These are phyloP conservation scores for Phaeosphaeria sp. DNA, from an alignment of 2,329 filamentous ascomycete species.

Conservation along the genomic window DNA sequence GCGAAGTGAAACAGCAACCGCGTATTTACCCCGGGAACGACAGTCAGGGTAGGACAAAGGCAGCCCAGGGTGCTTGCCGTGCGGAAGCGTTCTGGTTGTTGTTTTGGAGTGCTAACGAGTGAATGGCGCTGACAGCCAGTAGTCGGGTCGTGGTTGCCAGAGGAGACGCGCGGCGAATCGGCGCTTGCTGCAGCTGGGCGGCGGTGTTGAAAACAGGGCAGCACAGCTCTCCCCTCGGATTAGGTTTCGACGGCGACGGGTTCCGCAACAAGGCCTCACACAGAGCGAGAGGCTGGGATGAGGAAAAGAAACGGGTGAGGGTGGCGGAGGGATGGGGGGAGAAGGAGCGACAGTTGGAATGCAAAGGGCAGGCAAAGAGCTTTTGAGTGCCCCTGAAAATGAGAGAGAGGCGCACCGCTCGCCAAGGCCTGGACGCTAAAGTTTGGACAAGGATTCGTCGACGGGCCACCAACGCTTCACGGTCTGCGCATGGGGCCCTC, in stretches of 20 bases:
- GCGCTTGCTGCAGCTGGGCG: constrained; percentile 29
- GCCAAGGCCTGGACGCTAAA: constrained; percentile 33
- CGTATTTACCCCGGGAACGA: constrained; percentile 16
- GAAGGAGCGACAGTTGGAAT: constrained; percentile 41
- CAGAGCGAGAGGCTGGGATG: constrained; percentile 41
- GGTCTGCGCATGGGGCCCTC: constrained; percentile 25
- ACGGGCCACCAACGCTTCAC: constrained; percentile 18
- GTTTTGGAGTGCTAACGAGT: constrained; percentile 31
- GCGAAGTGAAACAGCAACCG: constrained; percentile 18
- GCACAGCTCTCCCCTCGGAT: constrained; percentile 31
- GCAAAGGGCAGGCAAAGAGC: constrained; percentile 37
- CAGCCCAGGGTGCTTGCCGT: constrained; percentile 26
- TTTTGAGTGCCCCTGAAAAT: constrained; percentile 44
- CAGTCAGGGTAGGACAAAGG: constrained; percentile 15
- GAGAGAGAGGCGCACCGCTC: constrained; percentile 27
- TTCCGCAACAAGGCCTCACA: constrained; percentile 23
- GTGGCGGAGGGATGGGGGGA: constrained; percentile 30
- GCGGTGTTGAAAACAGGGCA: constrained; percentile 18
- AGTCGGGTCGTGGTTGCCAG: constrained; percentile 35
- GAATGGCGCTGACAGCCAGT: constrained; percentile 35
- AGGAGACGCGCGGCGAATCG: constrained; percentile 42
- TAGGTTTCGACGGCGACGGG: constrained; percentile 8
- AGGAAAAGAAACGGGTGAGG: constrained; percentile 24
- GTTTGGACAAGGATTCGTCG: constrained; percentile 10
- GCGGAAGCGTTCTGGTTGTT: constrained; percentile 5